Conservation (phyloP, 78 protist genomes). For the Dictyostelium intermedium region DNA sequence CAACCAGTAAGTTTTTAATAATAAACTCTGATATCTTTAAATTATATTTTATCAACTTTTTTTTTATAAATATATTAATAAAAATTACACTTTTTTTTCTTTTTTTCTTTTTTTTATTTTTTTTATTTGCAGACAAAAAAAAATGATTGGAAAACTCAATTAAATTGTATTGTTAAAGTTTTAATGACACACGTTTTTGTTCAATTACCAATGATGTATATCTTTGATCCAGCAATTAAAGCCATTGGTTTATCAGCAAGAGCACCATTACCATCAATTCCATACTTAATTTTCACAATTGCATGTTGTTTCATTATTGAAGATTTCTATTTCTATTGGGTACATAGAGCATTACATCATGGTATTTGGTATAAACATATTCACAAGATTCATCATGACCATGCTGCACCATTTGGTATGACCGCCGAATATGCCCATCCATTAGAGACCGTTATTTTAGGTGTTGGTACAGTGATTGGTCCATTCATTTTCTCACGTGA, state of each 20-base stretch:
- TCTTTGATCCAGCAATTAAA: constrained; percentile 51
- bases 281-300: constrained; percentile 12
- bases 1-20: constrained; percentile 70
- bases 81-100: no score
- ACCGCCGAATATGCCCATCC: constrained; percentile 83
- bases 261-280: constrained; percentile 64
- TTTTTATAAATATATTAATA: neutral
- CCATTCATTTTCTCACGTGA: constrained; percentile 72
- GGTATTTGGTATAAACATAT: constrained; percentile 69
- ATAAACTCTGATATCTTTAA: no score
- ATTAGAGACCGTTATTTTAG: constrained; percentile 61
- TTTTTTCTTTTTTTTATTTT: neutral
- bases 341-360: constrained; percentile 73
- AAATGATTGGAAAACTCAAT: constrained; percentile 17
- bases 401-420: constrained; percentile 70
- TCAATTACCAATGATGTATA: constrained; percentile 64
- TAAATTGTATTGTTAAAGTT: constrained; percentile 42
- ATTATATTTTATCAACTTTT: neutral
- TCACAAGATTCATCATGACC: constrained; percentile 81
- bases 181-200: constrained; percentile 48
- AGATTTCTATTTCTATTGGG: constrained; percentile 71
- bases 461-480: constrained; percentile 79
- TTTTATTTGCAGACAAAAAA: constrained; percentile 23
- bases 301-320: constrained; percentile 35
- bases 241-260: constrained; percentile 39